Evolutionary conservation across 2,329 filamentous ascomycete species (phyloP).

Genomic region (Talaromyces sp.): DNA sequence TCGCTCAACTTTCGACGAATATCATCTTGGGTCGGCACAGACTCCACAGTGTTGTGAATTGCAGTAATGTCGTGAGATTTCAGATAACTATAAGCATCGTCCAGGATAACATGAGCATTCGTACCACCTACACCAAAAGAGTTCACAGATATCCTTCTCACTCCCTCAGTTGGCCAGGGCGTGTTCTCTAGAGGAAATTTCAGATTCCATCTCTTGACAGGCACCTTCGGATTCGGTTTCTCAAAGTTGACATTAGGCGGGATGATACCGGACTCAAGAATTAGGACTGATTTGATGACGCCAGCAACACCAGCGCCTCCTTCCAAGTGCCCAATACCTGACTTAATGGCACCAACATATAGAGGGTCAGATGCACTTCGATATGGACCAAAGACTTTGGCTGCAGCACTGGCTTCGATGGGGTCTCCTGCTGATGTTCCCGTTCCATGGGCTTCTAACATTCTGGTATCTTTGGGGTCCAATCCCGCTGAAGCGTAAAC

Average conservation of each 20-base stretch:
- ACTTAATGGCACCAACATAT: slow-evolving; percentile 21
- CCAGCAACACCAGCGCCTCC: slow-evolving; percentile 37
- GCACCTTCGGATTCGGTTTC: slow-evolving; percentile 34
- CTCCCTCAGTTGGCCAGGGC: slow-evolving; percentile 24
- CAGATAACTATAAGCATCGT: slow-evolving; percentile 13
- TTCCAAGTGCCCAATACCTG: slow-evolving; percentile 26
- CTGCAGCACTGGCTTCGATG: slow-evolving; percentile 19
- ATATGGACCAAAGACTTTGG: slow-evolving; percentile 17
- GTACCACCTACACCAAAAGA: slow-evolving; percentile 25
- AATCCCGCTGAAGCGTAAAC: slow-evolving; percentile 10
- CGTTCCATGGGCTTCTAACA: slow-evolving; percentile 25
- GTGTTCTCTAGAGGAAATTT: slow-evolving; percentile 26
- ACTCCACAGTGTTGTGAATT: slow-evolving; percentile 4
- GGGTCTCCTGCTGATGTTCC: slow-evolving; percentile 24
- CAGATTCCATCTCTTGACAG: slow-evolving; percentile 33
- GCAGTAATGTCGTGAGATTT: background rate
- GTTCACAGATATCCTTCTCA: slow-evolving; percentile 23
- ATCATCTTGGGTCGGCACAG: slow-evolving; percentile 6
- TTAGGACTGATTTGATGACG: slow-evolving; percentile 40
- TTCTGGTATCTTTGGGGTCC: slow-evolving; percentile 4
- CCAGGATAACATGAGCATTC: slow-evolving; percentile 14
- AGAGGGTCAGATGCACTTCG: slow-evolving; percentile 15
- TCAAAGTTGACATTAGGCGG: slow-evolving; percentile 41
- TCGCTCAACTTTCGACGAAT: background rate
- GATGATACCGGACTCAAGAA: slow-evolving; percentile 43